Evolutionary conservation across 345 rosid species (phyloP).

Genomic region (Citrus australasica): DNA sequence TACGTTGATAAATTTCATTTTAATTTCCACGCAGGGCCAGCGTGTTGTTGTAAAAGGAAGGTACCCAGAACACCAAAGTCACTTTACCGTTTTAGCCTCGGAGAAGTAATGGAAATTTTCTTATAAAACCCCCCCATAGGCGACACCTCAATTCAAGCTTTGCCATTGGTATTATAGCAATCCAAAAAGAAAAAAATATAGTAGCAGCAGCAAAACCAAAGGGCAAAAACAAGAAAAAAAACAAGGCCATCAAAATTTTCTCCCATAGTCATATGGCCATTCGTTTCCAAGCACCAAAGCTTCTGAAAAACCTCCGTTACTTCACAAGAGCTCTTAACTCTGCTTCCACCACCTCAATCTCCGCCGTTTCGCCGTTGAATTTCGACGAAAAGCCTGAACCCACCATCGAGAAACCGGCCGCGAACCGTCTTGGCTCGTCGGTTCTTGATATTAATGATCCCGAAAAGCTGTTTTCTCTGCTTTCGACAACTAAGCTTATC

Average conservation of each 20-base stretch:
- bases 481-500: conserved; percentile 45
- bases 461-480: conserved; percentile 44
- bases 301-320: conserved; percentile 33
- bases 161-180: background rate
- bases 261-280: conserved; percentile 37
- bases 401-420: background rate
- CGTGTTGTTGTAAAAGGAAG: background rate
- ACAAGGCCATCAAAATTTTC: background rate
- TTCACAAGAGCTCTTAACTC: conserved; percentile 38
- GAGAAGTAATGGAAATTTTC: background rate
- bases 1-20: background rate
- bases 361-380: conserved; percentile 27
- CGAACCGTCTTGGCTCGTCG: background rate
- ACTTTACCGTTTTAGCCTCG: background rate
- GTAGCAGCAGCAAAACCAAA: too few species aligned
- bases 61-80: background rate
- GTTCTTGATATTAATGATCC: conserved; percentile 49
- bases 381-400: conserved; percentile 23
- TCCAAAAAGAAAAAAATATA: too few species aligned
- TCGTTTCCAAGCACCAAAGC: conserved; percentile 35
- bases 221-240: background rate
- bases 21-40: background rate
- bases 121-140: background rate
- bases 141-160: background rate
- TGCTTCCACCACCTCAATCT: conserved; percentile 39